These are phyloP conservation scores for Mortierella hygrophila DNA, from an alignment of 192 early-diverging fungal species.

Conservation along the genomic window DNA sequence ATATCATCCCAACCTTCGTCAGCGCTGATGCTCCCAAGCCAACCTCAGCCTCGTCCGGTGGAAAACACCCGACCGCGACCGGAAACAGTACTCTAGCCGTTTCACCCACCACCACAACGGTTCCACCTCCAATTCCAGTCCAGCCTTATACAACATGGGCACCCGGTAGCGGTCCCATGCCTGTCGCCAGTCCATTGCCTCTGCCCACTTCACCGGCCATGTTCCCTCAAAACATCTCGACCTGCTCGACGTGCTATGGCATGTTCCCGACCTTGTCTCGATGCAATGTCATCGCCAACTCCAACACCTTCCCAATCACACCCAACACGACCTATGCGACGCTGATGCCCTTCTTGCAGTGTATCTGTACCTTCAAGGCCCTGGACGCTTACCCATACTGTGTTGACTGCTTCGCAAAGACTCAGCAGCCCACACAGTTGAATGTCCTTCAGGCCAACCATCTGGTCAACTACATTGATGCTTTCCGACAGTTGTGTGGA, in stretches of 20 bases:
- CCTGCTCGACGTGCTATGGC: slow-evolving; percentile 44
- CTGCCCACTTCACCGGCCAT: slow-evolving; percentile 35
- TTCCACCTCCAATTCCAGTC: slow-evolving; percentile 18
- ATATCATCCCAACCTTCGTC: slow-evolving; percentile 14
- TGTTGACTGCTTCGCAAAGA: slow-evolving; percentile 46
- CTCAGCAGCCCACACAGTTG: slow-evolving; percentile 27
- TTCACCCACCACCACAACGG: slow-evolving; percentile 1
- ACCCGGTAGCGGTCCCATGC: slow-evolving; percentile 1
- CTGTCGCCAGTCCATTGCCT: slow-evolving; percentile 1
- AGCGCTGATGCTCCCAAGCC: background rate
- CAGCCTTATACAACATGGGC: slow-evolving; percentile 30
- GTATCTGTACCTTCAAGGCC: slow-evolving; percentile 41
- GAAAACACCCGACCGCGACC: background rate
- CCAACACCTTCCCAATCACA: slow-evolving; percentile 30
- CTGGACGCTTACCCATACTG: slow-evolving; percentile 48
- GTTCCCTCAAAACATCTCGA: slow-evolving; percentile 50
- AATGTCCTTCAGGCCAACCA: slow-evolving; percentile 47
- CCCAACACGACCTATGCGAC: slow-evolving; percentile 35
- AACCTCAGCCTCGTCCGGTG: background rate
- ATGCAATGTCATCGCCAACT: slow-evolving; percentile 44
- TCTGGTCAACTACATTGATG: slow-evolving; percentile 40
- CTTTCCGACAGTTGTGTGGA: slow-evolving; percentile 44
- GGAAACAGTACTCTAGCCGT: background rate
- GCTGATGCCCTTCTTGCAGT: slow-evolving; percentile 38
- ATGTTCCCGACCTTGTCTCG: slow-evolving; percentile 43